Evolutionary conservation across 768 basidiomycete species (phyloP).

Genomic region (Lentinus tigrinus): DNA sequence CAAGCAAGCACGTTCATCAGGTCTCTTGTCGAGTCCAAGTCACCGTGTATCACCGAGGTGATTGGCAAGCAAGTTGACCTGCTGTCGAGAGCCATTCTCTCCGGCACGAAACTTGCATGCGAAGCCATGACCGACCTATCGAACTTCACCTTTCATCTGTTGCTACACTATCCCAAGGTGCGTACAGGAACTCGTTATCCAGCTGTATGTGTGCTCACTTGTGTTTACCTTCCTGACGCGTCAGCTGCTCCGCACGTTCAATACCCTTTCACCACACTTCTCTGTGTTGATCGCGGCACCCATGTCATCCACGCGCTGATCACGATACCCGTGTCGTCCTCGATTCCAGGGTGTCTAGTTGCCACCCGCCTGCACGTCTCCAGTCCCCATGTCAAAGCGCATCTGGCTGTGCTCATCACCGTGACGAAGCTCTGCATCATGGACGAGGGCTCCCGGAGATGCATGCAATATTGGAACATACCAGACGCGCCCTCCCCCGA

Average conservation of each 20-base stretch:
- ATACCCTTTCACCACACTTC: constrained; percentile 58
- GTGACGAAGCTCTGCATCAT: constrained; percentile 66
- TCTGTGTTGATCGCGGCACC: constrained; percentile 68
- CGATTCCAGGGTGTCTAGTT: constrained; percentile 64
- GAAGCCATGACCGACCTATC: constrained; percentile 82
- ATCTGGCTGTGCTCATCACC: constrained; percentile 69
- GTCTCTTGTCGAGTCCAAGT: constrained; percentile 65
- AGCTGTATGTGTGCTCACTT: not conserved
- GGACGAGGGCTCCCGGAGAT: constrained; percentile 53
- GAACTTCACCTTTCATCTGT: constrained; percentile 81
- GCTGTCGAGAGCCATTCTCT: constrained; percentile 47
- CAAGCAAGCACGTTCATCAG: constrained; percentile 47
- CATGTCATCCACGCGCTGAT: constrained; percentile 80
- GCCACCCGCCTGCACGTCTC: constrained; percentile 32
- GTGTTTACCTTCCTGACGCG: constrained; percentile 31
- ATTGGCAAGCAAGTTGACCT: constrained; percentile 61
- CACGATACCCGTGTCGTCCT: constrained; percentile 65
- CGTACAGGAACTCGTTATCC: constrained; percentile 12
- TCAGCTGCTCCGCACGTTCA: constrained; percentile 70
- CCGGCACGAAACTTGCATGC: constrained; percentile 51
- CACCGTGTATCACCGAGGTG: constrained; percentile 58
- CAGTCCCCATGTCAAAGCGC: constrained; percentile 33
- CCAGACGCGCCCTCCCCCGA: constrained; percentile 81
- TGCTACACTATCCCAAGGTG: constrained; percentile 81
- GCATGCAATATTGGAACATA: constrained; percentile 66